Base-by-base conservation (phyloP, 805 yeast species). In the Saccharomycopsis guyanensis region DNA sequence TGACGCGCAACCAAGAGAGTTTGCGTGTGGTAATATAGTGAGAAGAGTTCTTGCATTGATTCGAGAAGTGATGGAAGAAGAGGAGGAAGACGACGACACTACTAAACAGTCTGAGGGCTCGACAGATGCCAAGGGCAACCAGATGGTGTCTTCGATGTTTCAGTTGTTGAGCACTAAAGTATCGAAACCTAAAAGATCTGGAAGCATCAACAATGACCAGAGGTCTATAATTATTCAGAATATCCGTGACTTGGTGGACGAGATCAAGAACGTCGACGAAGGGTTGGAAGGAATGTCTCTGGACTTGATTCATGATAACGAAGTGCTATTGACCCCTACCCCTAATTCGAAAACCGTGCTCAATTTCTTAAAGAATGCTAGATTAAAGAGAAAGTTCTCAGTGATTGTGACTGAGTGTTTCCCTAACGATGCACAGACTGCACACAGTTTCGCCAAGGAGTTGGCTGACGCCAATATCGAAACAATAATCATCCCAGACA, bases 271-370 rank as follows among this genome's bases (percentile, higher is more conserved):
- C 56, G 84, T 86, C 38, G 89, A 87, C 58, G 97, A 91, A 56
- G 91, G 91, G 47, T 81, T 93, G 35, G 95, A 88, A 63, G 76
- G 81, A 49, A 86, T 88, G 80, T 83, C 96, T 15, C 83, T 82
- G 32, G 99, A 93, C 59, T 72, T 93, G 68, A 87, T 93, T 59
- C 97, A 91, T 64, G 97, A 93, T 57, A 84, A 88, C 59, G 93
- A 85, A 62, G 75, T 85, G 19, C 64, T 85, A 38, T 68, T 87
- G 44, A 86, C 97, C 0, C 96, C 97, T n/a, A 88, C 97, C 0
- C 97, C 97, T 4, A 86, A 81, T 36, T 86, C 96, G 0, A 77
- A 78, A 51, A 91, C 97, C 0, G 96, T 93, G 8, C 67, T 87
- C 47, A 87, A 87, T 56, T 93, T 93, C 57, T 68, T 93, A 50